Base-by-base conservation (phyloP, 441 rosid species). In the Eruca vesicaria region DNA sequence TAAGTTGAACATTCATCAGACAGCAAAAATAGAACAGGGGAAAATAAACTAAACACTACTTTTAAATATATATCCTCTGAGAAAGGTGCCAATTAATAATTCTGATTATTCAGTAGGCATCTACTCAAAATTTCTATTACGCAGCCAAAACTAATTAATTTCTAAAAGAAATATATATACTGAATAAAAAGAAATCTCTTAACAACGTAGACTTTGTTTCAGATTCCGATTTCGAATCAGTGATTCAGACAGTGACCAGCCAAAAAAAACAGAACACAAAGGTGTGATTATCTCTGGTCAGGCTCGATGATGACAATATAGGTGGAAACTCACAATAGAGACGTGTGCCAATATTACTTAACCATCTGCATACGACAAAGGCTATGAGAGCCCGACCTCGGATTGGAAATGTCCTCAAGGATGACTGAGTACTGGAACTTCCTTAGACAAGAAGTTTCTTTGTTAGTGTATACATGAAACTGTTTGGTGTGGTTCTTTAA, bases 401-500 rank as follows among this genome's bases (percentile, higher is more conserved):
- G 97, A 90, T 20, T 93, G 95, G 96, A 96, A 93, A 68, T 78
- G 87, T 91, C 20, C 67, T 69, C 75, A 82, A 82, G 76, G 92
- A 91, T 78, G 89, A 86, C 71, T 76, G 26, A 76, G 26, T 23
- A 23, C 26, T 23, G 26, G 26, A 38, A 45, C 52, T 45, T 59
- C 36, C 21, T 11, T 74, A 62, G 41, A 48, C 11, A 48, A 45
- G 62, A 59, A 59, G 72, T 59, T 74, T 60, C 55, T 66, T 67
- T 53, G 61, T 59, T 15, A 31, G 19, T 74, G 11, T 74, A 66
- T 59, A 59, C 45, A 74, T 66, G 66, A 74, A 48, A 23, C 26
- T 23, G 26, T 23, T 23, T 23, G 26, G 26, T 23, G 26, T 23
- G 26, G 26, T 23, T 23, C 26, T n/a, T n/a, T n/a, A n/a, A n/a